Conservation (phyloP, 139 green algal species). For the Chlamydomonas sphaeroides region DNA sequence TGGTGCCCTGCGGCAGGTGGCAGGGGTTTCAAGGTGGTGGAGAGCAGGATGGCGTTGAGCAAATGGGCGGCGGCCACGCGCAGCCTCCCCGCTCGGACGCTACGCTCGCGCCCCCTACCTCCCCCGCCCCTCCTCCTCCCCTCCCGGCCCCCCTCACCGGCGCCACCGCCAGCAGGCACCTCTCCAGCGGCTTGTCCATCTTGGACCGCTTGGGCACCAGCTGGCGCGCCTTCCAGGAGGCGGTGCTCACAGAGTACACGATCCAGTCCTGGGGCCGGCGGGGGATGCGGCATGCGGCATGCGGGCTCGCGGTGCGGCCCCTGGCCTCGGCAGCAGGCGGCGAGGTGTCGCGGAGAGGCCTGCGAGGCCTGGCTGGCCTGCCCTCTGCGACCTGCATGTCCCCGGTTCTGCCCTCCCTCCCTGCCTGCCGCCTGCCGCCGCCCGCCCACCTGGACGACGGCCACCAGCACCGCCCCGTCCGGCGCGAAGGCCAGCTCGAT, state of each 20-base stretch:
- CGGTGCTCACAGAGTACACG: constrained; percentile 46
- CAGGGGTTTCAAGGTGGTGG: too few relatives aligned
- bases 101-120: not conserved
- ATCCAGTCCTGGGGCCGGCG: constrained; percentile 51
- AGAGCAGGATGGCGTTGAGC: not conserved
- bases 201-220: constrained; percentile 44
- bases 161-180: constrained; percentile 49
- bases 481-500: constrained; percentile 54
- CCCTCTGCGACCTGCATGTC: too few relatives aligned
- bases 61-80: too few relatives aligned
- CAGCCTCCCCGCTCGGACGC: too few relatives aligned
- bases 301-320: too few relatives aligned
- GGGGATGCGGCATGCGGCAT: too few relatives aligned
- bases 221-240: constrained; percentile 45
- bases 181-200: constrained; percentile 45
- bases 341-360: too few relatives aligned
- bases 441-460: constrained; percentile 48
- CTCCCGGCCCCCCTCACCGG: constrained; percentile 13
- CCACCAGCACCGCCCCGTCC: constrained; percentile 57
- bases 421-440: too few relatives aligned
- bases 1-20: constrained; percentile 34
- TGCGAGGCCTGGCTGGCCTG: too few relatives aligned
- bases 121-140: not conserved
- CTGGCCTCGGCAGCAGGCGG: too few relatives aligned
- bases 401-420: too few relatives aligned